Conservation (phyloP, 768 basidiomycete species). For the Asterophora parasitica region DNA sequence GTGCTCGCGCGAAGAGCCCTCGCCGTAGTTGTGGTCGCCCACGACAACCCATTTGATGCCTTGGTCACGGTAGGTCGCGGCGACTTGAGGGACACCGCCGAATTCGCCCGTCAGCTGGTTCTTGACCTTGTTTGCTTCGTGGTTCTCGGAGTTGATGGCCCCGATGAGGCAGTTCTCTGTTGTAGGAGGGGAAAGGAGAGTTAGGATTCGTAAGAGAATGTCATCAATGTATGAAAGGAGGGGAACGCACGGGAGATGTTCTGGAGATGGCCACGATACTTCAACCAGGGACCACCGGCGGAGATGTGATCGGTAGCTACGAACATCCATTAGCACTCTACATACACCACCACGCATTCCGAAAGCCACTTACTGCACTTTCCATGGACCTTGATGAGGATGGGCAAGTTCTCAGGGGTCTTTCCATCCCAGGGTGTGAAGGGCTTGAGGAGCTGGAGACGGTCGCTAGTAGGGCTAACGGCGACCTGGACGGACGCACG, state of each 20-base stretch:
- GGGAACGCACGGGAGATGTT: slow-evolving; percentile 84
- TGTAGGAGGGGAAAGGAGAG: too few species aligned
- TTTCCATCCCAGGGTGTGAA: slow-evolving; percentile 94
- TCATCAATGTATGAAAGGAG: too few species aligned
- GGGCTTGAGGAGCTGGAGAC: slow-evolving; percentile 85
- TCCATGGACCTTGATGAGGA: slow-evolving; percentile 98
- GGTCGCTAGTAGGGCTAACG: slow-evolving; percentile 78
- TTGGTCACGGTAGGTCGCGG: slow-evolving; percentile 81
- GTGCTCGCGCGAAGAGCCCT: slow-evolving; percentile 97
- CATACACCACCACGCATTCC: background rate
- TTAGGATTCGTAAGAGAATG: too few species aligned
- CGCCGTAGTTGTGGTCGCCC: slow-evolving; percentile 95
- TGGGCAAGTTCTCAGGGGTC: slow-evolving; percentile 81
- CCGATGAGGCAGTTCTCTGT: slow-evolving; percentile 96
- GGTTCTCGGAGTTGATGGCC: slow-evolving; percentile 93
- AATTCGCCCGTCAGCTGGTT: slow-evolving; percentile 87
- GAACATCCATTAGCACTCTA: slow-evolving; percentile 5
- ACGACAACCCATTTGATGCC: slow-evolving; percentile 97
- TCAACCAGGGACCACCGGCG: slow-evolving; percentile 98
- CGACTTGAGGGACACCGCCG: slow-evolving; percentile 80
- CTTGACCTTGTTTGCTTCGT: slow-evolving; percentile 93
- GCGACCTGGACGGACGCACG: slow-evolving; percentile 81
- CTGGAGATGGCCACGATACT: slow-evolving; percentile 97
- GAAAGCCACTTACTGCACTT: slow-evolving; percentile 73
- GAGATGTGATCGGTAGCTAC: slow-evolving; percentile 89